These are phyloP conservation scores for Hepatocystis sp. DNA, from an alignment of 169 alveolate genomes.

Conservation along the genomic window DNA sequence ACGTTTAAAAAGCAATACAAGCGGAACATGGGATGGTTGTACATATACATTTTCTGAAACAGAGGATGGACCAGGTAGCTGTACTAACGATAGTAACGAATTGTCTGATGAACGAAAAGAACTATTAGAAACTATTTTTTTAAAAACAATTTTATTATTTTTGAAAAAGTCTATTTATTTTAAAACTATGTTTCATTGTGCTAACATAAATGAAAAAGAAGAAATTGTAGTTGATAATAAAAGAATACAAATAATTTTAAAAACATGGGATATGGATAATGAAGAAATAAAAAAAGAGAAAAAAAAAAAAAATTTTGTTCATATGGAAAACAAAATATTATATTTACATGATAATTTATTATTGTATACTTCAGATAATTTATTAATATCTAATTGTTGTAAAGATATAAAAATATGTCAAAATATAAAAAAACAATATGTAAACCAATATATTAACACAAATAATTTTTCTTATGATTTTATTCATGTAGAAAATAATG, in stretches of 20 bases:
- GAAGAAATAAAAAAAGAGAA: constrained; percentile 34
- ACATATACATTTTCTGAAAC: too few species aligned
- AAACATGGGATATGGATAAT: constrained; percentile 37
- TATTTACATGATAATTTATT: constrained; percentile 74
- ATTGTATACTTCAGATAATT: constrained; percentile 49
- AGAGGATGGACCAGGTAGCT: too few species aligned
- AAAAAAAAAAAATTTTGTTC: constrained; percentile 3
- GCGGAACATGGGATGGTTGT: too few species aligned
- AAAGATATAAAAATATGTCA: constrained; percentile 70
- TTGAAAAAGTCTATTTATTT: constrained; percentile 68
- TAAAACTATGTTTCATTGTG: constrained; percentile 72
- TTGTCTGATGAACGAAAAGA: constrained; percentile 42
- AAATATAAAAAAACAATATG: constrained; percentile 46
- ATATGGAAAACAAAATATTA: constrained; percentile 66
- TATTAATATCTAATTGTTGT: constrained; percentile 30
- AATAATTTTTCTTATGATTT: constrained; percentile 25
- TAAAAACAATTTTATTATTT: constrained; percentile 51
- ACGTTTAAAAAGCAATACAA: background rate
- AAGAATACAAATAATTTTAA: constrained; percentile 51
- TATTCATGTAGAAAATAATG: constrained; percentile 16
- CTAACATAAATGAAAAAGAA: constrained; percentile 70
- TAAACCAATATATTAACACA: constrained; percentile 17
- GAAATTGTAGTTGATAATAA: constrained; percentile 62
- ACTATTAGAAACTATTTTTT: constrained; percentile 26
- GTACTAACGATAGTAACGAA: background rate